A percentile compares a stretch with the other conserved stretches of the same genome.
These are phyloP conservation scores for Candida germanica DNA, from an alignment of 805 yeast species.

Conservation along the genomic window DNA sequence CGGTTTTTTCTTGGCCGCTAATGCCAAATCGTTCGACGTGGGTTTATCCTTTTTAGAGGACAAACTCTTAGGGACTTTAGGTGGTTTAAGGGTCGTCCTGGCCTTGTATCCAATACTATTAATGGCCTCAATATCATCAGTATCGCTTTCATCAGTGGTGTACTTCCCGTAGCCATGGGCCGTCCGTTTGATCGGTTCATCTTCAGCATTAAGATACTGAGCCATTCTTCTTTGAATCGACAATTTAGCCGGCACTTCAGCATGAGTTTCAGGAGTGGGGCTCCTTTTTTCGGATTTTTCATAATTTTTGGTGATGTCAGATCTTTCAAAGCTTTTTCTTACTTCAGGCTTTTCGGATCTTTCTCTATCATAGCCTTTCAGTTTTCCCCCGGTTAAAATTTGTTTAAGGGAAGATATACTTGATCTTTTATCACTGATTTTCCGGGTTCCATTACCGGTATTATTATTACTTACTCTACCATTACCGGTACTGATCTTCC, in stretches of 20 bases:
- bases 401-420: slow-evolving; percentile 30
- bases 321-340: background rate
- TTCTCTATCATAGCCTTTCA: slow-evolving; percentile 11
- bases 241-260: slow-evolving; percentile 18
- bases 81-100: slow-evolving; percentile 22
- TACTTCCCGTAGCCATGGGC: slow-evolving; percentile 83
- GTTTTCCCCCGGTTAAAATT: slow-evolving; percentile 24
- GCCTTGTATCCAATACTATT: slow-evolving; percentile 16
- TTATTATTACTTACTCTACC: slow-evolving; percentile 12
- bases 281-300: background rate
- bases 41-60: slow-evolving; percentile 14
- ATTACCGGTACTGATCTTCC: slow-evolving; percentile 41
- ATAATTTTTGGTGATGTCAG: background rate
- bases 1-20: slow-evolving; percentile 5
- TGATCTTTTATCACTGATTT: slow-evolving; percentile 19
- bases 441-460: slow-evolving; percentile 16
- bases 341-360: slow-evolving; percentile 4
- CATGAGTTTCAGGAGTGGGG: background rate
- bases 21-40: background rate
- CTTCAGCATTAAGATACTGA: slow-evolving; percentile 38
- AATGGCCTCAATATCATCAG: slow-evolving; percentile 33
- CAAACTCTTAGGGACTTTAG: slow-evolving; percentile 33
- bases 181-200: slow-evolving; percentile 52
- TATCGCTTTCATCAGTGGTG: slow-evolving; percentile 42
- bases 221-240: slow-evolving; percentile 57